A percentile compares a stretch with the other conserved stretches of the same genome.
These are phyloP conservation scores for Amylocystis lapponica DNA, from an alignment of 768 basidiomycete species.

Conservation along the genomic window DNA sequence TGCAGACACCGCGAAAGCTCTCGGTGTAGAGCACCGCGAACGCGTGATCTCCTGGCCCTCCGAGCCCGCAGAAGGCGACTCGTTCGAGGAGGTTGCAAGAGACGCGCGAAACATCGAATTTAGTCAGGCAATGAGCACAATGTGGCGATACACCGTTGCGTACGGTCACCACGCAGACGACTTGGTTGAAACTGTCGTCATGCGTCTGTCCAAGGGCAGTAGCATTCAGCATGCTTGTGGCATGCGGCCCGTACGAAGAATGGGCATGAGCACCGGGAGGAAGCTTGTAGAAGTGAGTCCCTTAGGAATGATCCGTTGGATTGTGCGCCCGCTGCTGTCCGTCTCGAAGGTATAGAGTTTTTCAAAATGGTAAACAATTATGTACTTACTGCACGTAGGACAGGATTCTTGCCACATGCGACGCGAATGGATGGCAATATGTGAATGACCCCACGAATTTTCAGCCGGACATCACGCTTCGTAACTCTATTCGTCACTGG, in stretches of 20 bases:
- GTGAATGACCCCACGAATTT: slow-evolving; percentile 68
- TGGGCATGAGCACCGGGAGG: slow-evolving; percentile 87
- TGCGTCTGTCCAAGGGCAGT: slow-evolving; percentile 59
- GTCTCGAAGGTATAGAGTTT: slow-evolving; percentile 55
- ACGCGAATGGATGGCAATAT: slow-evolving; percentile 53
- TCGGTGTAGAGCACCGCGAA: slow-evolving; percentile 43
- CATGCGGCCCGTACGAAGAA: slow-evolving; percentile 62
- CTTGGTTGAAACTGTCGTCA: slow-evolving; percentile 75
- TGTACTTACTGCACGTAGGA: slow-evolving; percentile 40
- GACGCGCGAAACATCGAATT: slow-evolving; percentile 50
- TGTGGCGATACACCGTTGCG: slow-evolving; percentile 40
- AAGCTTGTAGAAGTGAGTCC: slow-evolving; percentile 25
- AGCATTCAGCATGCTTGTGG: slow-evolving; percentile 54
- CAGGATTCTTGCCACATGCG: slow-evolving; percentile 75
- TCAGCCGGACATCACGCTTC: slow-evolving; percentile 62
- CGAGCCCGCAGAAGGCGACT: slow-evolving; percentile 38
- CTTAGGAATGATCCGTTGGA: slow-evolving; percentile 61
- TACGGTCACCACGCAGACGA: slow-evolving; percentile 80
- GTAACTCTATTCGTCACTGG: slow-evolving; percentile 65
- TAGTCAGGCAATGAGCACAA: slow-evolving; percentile 39
- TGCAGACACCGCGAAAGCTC: slow-evolving; percentile 32
- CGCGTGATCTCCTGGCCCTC: slow-evolving; percentile 54
- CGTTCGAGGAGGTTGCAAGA: slow-evolving; percentile 45
- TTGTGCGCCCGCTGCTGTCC: slow-evolving; percentile 63
- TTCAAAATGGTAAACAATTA: background rate